A percentile compares a stretch with the other conserved stretches of the same genome.
Conservation (phyloP, 768 basidiomycete genomes). For the Termitomyces sp. region DNA sequence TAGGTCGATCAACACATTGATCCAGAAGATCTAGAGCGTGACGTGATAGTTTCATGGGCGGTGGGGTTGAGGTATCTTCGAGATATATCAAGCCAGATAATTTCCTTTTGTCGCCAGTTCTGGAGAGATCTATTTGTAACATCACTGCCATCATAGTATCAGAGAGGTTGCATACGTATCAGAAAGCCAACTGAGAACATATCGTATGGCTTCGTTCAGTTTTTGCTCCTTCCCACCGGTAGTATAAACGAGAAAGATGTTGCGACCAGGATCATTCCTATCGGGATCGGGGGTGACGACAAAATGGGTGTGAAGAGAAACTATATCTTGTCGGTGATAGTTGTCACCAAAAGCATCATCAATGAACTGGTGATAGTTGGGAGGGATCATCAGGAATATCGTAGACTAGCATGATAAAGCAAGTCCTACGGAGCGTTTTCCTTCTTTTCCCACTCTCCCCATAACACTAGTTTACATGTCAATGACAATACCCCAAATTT, state of each 20-base stretch:
- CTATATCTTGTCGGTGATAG: neutral
- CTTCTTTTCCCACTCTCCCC: constrained; percentile 7
- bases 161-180: constrained; percentile 8
- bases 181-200: constrained; percentile 7
- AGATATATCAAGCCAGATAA: constrained; percentile 13
- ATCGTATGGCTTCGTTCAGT: constrained; percentile 5
- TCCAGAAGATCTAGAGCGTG: constrained; percentile 4
- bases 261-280: constrained; percentile 1
- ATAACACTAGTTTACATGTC: constrained; percentile 2
- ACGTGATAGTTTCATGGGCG: constrained; percentile 3
- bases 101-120: constrained; percentile 4
- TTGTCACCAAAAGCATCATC: constrained; percentile 1
- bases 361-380: constrained; percentile 3
- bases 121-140: neutral
- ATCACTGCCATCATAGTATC: neutral
- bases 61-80: neutral
- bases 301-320: constrained; percentile 4
- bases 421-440: constrained; percentile 6
- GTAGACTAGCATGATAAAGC: neutral
- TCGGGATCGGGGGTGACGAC: constrained; percentile 3
- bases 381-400: neutral
- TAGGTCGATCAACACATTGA: constrained; percentile 4
- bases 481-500: neutral
- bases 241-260: constrained; percentile 7
- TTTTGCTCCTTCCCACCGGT: constrained; percentile 6